Evolutionary conservation across 73 alveolate species (phyloP).

Genomic region (Urostyla sp.): DNA sequence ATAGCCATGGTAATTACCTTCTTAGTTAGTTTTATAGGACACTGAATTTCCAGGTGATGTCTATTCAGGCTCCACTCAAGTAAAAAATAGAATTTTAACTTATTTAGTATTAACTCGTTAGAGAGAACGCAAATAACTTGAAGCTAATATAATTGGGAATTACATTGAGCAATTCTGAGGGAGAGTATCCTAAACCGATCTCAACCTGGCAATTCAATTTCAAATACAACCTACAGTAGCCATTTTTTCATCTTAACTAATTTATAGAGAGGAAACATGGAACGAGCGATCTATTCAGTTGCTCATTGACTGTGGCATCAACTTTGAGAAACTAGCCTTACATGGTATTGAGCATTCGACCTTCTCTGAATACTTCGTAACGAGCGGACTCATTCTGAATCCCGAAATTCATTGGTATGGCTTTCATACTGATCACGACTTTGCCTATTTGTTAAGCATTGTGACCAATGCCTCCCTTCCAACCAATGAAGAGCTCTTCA

Average conservation of each 20-base stretch:
- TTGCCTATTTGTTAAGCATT: constrained; percentile 33
- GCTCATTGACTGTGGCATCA: constrained; percentile 78
- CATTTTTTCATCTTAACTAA: neutral
- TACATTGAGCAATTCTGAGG: constrained; percentile 78
- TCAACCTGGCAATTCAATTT: constrained; percentile 88
- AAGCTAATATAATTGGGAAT: constrained; percentile 87
- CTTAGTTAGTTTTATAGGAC: constrained; percentile 42
- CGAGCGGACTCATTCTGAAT: constrained; percentile 35
- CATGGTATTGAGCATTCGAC: constrained; percentile 77
- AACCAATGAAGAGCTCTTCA: neutral
- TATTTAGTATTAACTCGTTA: constrained; percentile 74
- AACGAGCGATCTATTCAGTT: constrained; percentile 73
- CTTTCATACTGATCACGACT: constrained; percentile 50
- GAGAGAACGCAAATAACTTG: constrained; percentile 82
- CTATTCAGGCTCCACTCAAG: constrained; percentile 12
- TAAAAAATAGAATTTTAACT: neutral
- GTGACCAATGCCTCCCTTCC: constrained; percentile 16
- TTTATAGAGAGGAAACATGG: constrained; percentile 63
- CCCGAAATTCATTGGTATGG: constrained; percentile 46
- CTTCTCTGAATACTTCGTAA: constrained; percentile 75
- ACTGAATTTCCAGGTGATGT: constrained; percentile 76
- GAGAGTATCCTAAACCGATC: constrained; percentile 75
- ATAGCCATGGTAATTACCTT: constrained; percentile 52
- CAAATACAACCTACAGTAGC: constrained; percentile 59
- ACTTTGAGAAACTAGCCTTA: constrained; percentile 74